Percentiles rank a stretch among this genome's conserved stretches.
phyloP scores from a whole-genome alignment of 2,329 filamentous ascomycete genomes.

The Leptographium wingfieldii region DNA sequence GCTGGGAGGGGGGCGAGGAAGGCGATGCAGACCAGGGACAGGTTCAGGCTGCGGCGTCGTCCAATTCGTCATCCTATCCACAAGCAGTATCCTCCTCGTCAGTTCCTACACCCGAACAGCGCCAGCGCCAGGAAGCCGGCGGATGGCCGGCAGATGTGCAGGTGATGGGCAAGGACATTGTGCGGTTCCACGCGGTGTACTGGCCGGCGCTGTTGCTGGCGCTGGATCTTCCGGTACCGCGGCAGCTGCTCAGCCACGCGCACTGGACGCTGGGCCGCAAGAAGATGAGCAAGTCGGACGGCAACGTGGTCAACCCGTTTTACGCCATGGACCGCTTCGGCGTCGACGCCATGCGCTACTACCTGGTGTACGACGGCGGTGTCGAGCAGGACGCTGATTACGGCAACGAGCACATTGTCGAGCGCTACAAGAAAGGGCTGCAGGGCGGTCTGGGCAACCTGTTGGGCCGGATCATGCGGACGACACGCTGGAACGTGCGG shows the following conservation, averaged over 20 bases:
- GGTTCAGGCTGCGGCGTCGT: background rate
- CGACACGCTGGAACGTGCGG: conserved; percentile 56
- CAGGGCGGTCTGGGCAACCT: conserved; percentile 73
- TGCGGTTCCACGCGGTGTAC: conserved; percentile 93
- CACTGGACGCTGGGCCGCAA: conserved; percentile 88
- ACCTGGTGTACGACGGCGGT: conserved; percentile 68
- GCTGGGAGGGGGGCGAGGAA: conserved; percentile 29
- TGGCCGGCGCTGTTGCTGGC: conserved; percentile 96
- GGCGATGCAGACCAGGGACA: background rate
- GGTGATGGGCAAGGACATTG: conserved; percentile 90
- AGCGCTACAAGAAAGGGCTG: conserved; percentile 67
- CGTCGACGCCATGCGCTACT: conserved; percentile 79
- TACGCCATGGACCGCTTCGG: conserved; percentile 84
- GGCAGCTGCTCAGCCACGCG: conserved; percentile 72
- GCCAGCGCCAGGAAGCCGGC: conserved; percentile 23
- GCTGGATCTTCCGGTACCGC: conserved; percentile 64
- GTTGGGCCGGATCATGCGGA: conserved; percentile 53
- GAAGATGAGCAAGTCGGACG: conserved; percentile 95
- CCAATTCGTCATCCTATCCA: too few relatives aligned
- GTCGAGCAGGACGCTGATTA: conserved; percentile 73
- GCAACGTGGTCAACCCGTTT: conserved; percentile 91
- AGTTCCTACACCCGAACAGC: conserved; percentile 25
- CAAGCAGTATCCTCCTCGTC: too few relatives aligned
- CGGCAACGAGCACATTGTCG: conserved; percentile 62
- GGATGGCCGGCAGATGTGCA: conserved; percentile 90